Conservation (phyloP, 2,329 filamentous ascomycete species). For the Neonectria faginata region DNA sequence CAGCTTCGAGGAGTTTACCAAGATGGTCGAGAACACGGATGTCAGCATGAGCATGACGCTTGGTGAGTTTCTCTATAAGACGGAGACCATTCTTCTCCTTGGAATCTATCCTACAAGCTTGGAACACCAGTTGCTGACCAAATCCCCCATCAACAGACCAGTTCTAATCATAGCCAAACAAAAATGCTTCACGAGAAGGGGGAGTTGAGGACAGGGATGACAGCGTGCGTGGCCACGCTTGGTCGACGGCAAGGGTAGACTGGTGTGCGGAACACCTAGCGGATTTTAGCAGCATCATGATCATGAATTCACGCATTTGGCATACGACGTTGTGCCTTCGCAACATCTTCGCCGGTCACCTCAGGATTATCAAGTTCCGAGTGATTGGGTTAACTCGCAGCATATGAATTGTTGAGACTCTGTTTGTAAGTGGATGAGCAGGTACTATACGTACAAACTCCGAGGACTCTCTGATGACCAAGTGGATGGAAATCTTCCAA, state of each 20-base stretch:
- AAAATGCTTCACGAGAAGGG: conserved; percentile 21
- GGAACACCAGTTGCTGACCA: conserved; percentile 26
- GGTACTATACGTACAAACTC: no score
- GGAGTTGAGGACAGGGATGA: conserved; percentile 12
- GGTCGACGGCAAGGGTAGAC: conserved; percentile 18
- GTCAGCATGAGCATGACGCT: conserved; percentile 81
- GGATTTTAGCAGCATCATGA: conserved; percentile 43
- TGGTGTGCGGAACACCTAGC: conserved; percentile 35
- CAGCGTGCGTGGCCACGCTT: conserved; percentile 20
- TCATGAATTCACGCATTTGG: conserved; percentile 43
- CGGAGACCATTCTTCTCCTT: background rate
- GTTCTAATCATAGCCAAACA: conserved; percentile 32
- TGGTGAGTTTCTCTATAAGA: conserved; percentile 60
- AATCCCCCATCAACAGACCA: conserved; percentile 30
- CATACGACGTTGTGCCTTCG: conserved; percentile 19
- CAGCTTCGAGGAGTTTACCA: conserved; percentile 98
- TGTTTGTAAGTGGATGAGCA: background rate
- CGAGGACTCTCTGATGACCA: background rate
- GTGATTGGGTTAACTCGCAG: background rate
- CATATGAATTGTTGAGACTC: background rate
- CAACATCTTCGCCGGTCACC: background rate
- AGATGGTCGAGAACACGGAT: conserved; percentile 97
- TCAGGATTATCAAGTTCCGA: background rate
- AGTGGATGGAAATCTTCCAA: background rate
- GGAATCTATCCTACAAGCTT: background rate